These are phyloP conservation scores for Talaromyces piceae DNA, from an alignment of 2,329 filamentous ascomycete genomes.

Conservation along the genomic window DNA sequence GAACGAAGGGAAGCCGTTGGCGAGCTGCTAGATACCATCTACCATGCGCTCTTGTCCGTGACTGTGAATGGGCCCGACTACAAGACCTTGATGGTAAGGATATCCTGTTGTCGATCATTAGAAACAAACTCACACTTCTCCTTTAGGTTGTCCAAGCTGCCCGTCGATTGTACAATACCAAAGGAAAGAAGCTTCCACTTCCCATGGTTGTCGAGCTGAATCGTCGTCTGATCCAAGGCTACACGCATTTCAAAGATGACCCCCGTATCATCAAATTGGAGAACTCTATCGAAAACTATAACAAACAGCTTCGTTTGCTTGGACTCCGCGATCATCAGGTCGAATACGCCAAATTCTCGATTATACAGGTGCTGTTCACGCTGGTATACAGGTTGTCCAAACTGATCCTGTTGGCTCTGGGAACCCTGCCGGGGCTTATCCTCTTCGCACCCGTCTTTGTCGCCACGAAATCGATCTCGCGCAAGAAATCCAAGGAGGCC, in stretches of 20 bases:
- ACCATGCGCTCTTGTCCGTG: slow-evolving; percentile 75
- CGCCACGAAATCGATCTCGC: slow-evolving; percentile 72
- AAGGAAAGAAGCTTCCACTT: slow-evolving; percentile 84
- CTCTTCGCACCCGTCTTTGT: slow-evolving; percentile 87
- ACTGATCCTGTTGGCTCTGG: slow-evolving; percentile 65
- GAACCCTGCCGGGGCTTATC: slow-evolving; percentile 76
- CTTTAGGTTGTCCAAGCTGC: slow-evolving; percentile 84
- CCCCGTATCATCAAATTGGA: slow-evolving; percentile 70
- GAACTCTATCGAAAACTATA: slow-evolving; percentile 73
- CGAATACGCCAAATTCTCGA: slow-evolving; percentile 78
- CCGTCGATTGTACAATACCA: slow-evolving; percentile 85
- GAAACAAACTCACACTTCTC: background rate
- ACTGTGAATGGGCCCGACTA: slow-evolving; percentile 91
- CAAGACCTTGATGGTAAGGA: slow-evolving; percentile 75
- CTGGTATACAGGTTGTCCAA: slow-evolving; percentile 76
- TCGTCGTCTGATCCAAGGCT: slow-evolving; percentile 80
- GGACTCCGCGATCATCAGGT: slow-evolving; percentile 92
- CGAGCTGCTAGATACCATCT: slow-evolving; percentile 75
- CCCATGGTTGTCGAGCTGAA: slow-evolving; percentile 93
- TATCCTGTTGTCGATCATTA: background rate
- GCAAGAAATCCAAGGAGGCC: slow-evolving; percentile 73
- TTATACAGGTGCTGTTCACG: slow-evolving; percentile 64
- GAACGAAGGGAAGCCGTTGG: slow-evolving; percentile 82
- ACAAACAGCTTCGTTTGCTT: slow-evolving; percentile 74
- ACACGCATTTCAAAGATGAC: slow-evolving; percentile 87